Conservation (phyloP, 2,329 filamentous ascomycete genomes). For the Dactylonectria estremocensis region DNA sequence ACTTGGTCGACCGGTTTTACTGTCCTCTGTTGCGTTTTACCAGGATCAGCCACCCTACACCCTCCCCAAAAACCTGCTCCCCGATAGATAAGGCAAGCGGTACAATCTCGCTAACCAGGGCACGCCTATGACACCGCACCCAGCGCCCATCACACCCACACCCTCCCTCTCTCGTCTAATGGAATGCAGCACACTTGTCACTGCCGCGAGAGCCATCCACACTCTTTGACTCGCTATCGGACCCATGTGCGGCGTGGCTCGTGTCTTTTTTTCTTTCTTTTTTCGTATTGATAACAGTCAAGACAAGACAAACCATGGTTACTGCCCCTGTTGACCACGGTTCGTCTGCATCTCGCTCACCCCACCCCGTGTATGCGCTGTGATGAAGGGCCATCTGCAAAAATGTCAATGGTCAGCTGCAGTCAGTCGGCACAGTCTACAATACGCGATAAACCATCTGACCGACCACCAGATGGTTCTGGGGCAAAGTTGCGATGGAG, state of each 20-base stretch:
- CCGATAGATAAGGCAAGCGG: conserved; percentile 22
- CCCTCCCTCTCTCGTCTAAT: conserved; percentile 18
- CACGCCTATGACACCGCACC: conserved; percentile 29
- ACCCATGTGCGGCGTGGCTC: conserved; percentile 18
- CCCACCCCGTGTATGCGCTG: background rate
- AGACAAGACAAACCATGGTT: background rate
- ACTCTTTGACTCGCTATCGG: background rate
- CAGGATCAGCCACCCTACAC: background rate
- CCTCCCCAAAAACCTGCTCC: background rate
- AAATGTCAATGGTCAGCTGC: background rate
- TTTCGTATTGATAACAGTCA: conserved; percentile 12
- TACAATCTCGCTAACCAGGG: conserved; percentile 33
- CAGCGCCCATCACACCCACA: conserved; percentile 23
- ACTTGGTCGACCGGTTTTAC: too few relatives aligned
- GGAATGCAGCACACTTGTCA: background rate
- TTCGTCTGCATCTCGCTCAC: background rate
- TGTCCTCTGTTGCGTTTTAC: too few relatives aligned
- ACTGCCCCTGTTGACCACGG: conserved; percentile 5
- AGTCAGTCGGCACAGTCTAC: background rate
- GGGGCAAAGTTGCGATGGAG: background rate
- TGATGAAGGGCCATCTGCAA: background rate
- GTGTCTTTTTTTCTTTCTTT: background rate
- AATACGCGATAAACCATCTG: background rate
- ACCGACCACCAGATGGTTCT: background rate
- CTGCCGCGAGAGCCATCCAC: background rate